Percentiles rank a stretch among this genome's conserved stretches.
phyloP scores from a whole-genome alignment of 2,329 filamentous ascomycete species.

The Ophiostoma fasciatum region DNA sequence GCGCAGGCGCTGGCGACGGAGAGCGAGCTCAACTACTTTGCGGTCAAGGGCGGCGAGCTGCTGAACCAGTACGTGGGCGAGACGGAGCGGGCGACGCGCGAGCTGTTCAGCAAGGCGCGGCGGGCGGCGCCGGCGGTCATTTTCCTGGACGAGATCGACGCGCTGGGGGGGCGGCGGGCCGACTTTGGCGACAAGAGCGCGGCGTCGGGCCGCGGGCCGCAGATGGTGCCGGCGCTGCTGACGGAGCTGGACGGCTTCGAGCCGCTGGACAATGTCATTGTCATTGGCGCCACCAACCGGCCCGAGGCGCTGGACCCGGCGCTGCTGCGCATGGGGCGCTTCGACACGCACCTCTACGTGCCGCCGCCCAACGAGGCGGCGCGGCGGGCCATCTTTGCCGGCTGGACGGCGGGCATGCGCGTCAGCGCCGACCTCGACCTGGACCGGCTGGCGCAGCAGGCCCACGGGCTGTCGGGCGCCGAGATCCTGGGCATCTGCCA shows the following conservation, averaged over 20 bases:
- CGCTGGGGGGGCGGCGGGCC: slow-evolving; percentile 48
- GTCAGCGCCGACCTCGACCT: slow-evolving; percentile 51
- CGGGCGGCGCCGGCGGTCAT: slow-evolving; percentile 84
- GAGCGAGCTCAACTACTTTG: slow-evolving; percentile 82
- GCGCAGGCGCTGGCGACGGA: slow-evolving; percentile 87
- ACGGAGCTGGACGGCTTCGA: slow-evolving; percentile 97
- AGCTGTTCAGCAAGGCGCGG: slow-evolving; percentile 72
- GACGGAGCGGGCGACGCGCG: slow-evolving; percentile 71
- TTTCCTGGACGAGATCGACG: slow-evolving; percentile 94
- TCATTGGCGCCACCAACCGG: slow-evolving; percentile 83
- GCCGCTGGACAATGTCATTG: slow-evolving; percentile 63
- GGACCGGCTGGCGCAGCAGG: slow-evolving; percentile 42
- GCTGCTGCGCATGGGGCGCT: slow-evolving; percentile 69
- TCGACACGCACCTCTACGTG: slow-evolving; percentile 76
- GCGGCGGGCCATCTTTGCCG: slow-evolving; percentile 59
- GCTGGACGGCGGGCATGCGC: slow-evolving; percentile 47
- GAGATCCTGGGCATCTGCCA: slow-evolving; percentile 51
- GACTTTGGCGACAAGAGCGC: slow-evolving; percentile 26
- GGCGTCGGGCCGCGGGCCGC: slow-evolving; percentile 40
- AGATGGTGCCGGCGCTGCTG: slow-evolving; percentile 76
- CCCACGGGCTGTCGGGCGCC: slow-evolving; percentile 72
- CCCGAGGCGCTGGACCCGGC: slow-evolving; percentile 78
- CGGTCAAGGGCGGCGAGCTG: slow-evolving; percentile 84
- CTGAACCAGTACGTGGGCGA: slow-evolving; percentile 97
- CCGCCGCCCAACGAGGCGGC: slow-evolving; percentile 62